These are phyloP conservation scores for Fusarium continuum DNA, from an alignment of 2,329 filamentous ascomycete genomes.

Conservation along the genomic window DNA sequence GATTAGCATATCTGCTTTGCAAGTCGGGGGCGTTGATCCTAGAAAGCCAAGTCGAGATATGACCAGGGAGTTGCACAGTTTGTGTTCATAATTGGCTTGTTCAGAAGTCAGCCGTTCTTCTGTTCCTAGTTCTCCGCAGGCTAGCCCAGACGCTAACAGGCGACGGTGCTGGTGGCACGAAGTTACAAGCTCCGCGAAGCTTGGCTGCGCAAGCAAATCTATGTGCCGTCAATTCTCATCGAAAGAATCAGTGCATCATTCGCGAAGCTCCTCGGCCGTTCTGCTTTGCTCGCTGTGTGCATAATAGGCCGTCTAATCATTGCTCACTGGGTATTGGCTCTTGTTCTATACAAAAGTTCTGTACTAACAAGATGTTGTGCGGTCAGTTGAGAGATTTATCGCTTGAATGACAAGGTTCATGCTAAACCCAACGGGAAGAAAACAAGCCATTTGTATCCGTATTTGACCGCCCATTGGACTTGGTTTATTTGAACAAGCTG, in stretches of 20 bases:
- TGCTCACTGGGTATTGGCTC: not conserved
- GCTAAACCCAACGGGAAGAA: not conserved
- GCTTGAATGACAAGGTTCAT: not conserved
- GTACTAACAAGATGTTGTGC: not conserved
- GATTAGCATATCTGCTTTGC: conserved; percentile 8
- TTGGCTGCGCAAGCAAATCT: conserved; percentile 1
- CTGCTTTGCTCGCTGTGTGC: not conserved
- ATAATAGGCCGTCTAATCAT: not conserved
- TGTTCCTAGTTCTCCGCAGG: conserved; percentile 1
- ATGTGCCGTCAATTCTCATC: not conserved
- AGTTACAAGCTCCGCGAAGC: not conserved
- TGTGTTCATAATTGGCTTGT: conserved; percentile 1
- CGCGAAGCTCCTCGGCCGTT: not conserved
- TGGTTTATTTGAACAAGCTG: not conserved
- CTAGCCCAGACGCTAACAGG: conserved; percentile 10
- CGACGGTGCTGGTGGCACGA: not conserved
- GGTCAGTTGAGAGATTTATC: not conserved
- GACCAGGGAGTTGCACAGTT: not conserved
- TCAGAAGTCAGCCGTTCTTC: not conserved
- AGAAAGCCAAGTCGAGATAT: not conserved
- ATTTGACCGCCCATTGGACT: not conserved
- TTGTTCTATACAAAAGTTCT: not conserved
- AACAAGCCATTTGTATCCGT: not conserved
- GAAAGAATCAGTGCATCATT: not conserved
- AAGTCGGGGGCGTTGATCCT: not conserved